Evolutionary conservation across 2,329 filamentous ascomycete genomes (phyloP).

Genomic region (Ophiocordyceps sinensis): DNA sequence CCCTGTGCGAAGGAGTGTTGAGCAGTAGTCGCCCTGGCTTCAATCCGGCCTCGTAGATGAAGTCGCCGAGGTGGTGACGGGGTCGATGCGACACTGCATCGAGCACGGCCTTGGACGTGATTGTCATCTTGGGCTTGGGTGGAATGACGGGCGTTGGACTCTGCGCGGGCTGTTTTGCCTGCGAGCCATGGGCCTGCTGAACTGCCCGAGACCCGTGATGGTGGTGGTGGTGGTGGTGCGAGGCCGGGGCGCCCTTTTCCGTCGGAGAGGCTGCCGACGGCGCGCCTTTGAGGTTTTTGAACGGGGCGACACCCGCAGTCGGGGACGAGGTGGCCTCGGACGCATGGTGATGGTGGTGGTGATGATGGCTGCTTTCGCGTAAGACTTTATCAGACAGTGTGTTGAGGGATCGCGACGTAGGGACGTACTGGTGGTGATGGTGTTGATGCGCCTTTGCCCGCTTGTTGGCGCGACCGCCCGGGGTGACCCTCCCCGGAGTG

Average conservation of each 20-base stretch:
- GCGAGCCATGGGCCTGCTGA: slow-evolving; percentile 9
- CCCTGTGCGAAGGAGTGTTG: slow-evolving; percentile 22
- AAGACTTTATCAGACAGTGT: slow-evolving; percentile 4
- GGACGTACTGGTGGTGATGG: slow-evolving; percentile 52
- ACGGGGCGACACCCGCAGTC: slow-evolving; percentile 23
- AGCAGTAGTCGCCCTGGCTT: slow-evolving; percentile 33
- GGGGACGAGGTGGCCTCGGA: slow-evolving; percentile 31
- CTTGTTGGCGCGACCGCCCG: slow-evolving; percentile 46
- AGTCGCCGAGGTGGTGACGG: slow-evolving; percentile 70
- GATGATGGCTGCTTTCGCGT: slow-evolving; percentile 28
- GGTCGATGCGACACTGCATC: slow-evolving; percentile 56
- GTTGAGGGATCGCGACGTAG: too few species aligned
- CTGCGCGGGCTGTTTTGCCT: slow-evolving; percentile 10
- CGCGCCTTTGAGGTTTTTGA: slow-evolving; percentile 35
- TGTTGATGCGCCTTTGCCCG: slow-evolving; percentile 52
- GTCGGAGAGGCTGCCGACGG: slow-evolving; percentile 31
- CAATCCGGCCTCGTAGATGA: slow-evolving; percentile 62
- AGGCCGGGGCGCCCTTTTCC: slow-evolving; percentile 19
- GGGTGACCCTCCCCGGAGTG: slow-evolving; percentile 45
- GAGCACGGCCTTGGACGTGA: slow-evolving; percentile 57
- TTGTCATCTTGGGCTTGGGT: slow-evolving; percentile 48
- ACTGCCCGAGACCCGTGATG: slow-evolving; percentile 22
- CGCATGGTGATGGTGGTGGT: slow-evolving; percentile 45
- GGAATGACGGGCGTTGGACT: slow-evolving; percentile 21
- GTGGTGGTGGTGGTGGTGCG: slow-evolving; percentile 37